Evolutionary conservation across 176 grass and related monocot species (phyloP).

Genomic region (Echinochloa phyllopogon): DNA sequence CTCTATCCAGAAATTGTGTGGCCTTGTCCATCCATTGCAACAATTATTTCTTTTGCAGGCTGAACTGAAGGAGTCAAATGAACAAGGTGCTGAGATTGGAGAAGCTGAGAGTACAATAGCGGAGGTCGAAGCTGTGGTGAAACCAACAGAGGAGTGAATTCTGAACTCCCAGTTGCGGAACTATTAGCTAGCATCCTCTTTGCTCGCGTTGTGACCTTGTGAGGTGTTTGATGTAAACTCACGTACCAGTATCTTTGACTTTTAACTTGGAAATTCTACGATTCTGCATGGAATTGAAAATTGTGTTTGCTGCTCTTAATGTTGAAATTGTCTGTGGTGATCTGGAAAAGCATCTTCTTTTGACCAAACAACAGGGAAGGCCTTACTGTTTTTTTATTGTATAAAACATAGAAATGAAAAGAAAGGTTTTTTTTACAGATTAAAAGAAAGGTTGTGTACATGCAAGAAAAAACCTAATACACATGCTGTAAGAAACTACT

Average conservation of each 20-base stretch:
- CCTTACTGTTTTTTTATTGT: no score
- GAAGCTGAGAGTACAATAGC: constrained; percentile 71
- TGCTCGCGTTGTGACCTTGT: not conserved
- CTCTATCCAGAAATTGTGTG: not conserved
- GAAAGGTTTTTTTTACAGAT: no score
- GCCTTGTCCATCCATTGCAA: not conserved
- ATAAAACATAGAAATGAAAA: not conserved
- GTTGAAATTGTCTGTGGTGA: not conserved
- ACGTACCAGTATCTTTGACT: not conserved
- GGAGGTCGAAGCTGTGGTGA: constrained; percentile 73
- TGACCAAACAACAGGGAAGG: not conserved
- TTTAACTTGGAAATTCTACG: not conserved
- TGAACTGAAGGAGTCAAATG: constrained; percentile 82
- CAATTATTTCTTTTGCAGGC: constrained; percentile 39
- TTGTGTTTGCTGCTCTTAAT: not conserved
- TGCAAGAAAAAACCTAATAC: not conserved
- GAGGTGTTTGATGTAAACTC: not conserved
- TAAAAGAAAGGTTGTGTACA: not conserved
- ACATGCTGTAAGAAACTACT: no score
- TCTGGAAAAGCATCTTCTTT: not conserved
- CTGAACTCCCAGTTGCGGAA: not conserved
- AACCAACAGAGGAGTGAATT: constrained; percentile 51
- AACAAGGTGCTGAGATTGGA: constrained; percentile 70
- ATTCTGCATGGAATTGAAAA: not conserved
- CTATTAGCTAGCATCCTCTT: not conserved